Conservation (phyloP, 2,329 filamentous ascomycete species). For the Botrytis paeoniae region DNA sequence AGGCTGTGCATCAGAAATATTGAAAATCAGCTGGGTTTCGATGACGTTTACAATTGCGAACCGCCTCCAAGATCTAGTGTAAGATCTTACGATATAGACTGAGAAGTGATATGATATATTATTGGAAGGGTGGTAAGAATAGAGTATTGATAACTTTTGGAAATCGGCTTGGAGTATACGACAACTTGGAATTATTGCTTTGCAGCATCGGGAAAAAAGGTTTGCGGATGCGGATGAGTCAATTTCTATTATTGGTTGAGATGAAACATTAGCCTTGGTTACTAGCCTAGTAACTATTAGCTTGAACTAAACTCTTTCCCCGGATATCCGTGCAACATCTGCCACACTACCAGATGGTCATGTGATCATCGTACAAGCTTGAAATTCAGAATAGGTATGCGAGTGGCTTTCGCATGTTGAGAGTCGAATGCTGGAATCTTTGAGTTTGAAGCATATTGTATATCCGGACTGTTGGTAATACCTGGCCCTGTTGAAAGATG, state of each 20-base stretch:
- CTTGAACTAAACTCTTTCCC: neutral
- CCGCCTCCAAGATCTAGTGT: neutral
- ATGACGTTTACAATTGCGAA: neutral
- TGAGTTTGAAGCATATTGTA: neutral
- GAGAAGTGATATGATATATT: neutral
- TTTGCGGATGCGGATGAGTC: neutral
- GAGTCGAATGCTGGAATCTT: neutral
- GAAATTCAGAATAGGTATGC: neutral
- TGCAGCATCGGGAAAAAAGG: neutral
- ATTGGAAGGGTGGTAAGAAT: neutral
- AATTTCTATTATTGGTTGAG: neutral
- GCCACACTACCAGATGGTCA: neutral
- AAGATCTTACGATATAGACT: neutral
- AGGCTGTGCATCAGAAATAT: neutral
- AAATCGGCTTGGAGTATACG: neutral
- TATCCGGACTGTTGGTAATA: slow-evolving; percentile 3
- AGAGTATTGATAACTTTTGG: no score
- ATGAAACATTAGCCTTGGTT: neutral
- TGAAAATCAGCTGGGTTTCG: neutral
- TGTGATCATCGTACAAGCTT: neutral
- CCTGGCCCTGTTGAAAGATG: neutral
- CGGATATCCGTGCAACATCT: neutral
- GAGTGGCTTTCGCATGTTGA: neutral
- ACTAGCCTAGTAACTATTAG: neutral
- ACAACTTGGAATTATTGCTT: neutral